Percentiles rank a stretch among this genome's conserved stretches.
phyloP scores from a whole-genome alignment of 192 early-diverging fungal genomes.

The Pilaira anomala region DNA sequence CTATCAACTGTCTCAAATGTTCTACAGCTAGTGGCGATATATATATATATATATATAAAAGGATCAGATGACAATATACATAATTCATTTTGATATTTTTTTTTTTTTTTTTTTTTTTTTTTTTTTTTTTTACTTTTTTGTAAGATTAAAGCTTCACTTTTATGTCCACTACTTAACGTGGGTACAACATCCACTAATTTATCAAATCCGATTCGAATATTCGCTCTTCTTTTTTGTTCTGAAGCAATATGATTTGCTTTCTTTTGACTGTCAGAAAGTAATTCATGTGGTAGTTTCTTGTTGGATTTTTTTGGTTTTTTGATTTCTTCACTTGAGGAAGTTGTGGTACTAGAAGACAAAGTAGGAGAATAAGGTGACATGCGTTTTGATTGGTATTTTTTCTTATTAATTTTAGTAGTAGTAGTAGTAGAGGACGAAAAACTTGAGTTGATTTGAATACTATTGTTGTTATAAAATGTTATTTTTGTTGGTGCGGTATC shows the following conservation, averaged over 20 bases:
- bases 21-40: no score
- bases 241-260: slow-evolving; percentile 91
- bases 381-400: no score
- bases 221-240: slow-evolving; percentile 88
- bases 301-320: no score
- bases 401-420: no score
- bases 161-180: slow-evolving; percentile 73
- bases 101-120: not conserved
- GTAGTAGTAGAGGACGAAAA: no score
- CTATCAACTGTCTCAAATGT: slow-evolving; percentile 64
- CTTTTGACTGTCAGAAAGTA: slow-evolving; percentile 83
- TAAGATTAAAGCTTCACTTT: slow-evolving; percentile 79
- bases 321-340: no score
- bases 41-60: slow-evolving; percentile 5
- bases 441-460: no score
- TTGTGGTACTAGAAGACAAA: no score
- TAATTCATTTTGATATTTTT: not conserved
- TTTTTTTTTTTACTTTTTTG: slow-evolving; percentile 49
- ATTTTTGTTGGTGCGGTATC: no score
- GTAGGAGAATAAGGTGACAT: no score
- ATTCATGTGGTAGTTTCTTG: slow-evolving; percentile 52
- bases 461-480: no score
- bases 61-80: not conserved
- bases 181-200: slow-evolving; percentile 84
- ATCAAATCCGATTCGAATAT: slow-evolving; percentile 87